These are phyloP conservation scores for Pestalotiopsis sp. DNA, from an alignment of 2,329 filamentous ascomycete species.

Conservation along the genomic window DNA sequence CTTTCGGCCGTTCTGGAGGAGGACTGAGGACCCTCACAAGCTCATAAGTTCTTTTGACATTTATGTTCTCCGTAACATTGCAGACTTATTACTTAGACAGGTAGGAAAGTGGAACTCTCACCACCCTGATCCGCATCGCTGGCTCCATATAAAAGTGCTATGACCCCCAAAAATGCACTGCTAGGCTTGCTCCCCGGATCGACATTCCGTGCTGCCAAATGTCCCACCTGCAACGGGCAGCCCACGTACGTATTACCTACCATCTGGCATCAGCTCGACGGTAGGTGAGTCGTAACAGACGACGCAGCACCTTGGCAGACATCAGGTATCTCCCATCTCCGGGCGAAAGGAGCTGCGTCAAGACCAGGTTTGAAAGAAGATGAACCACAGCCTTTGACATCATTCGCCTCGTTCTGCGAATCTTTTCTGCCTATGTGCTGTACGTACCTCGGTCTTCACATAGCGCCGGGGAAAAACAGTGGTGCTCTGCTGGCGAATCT, in stretches of 20 bases:
- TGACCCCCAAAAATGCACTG: not conserved
- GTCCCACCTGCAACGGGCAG: not conserved
- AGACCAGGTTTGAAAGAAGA: too few relatives aligned
- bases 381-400: too few relatives aligned
- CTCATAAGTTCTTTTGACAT: not conserved
- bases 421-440: not conserved
- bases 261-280: too few relatives aligned
- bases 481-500: not conserved
- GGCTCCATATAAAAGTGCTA: not conserved
- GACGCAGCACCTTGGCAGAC: too few relatives aligned
- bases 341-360: too few relatives aligned
- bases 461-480: not conserved
- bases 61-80: not conserved
- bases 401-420: too few relatives aligned
- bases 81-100: not conserved
- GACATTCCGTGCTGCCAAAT: not conserved
- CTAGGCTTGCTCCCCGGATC: not conserved
- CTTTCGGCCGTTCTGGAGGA: not conserved
- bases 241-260: too few relatives aligned
- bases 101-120: not conserved
- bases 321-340: too few relatives aligned
- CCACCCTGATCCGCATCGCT: not conserved
- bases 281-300: too few relatives aligned
- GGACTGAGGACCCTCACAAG: not conserved
- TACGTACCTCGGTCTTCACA: not conserved